Percentiles rank a stretch among this genome's conserved stretches.
phyloP scores from a whole-genome alignment of 768 basidiomycete species.

The Boletus rubescentipes region DNA sequence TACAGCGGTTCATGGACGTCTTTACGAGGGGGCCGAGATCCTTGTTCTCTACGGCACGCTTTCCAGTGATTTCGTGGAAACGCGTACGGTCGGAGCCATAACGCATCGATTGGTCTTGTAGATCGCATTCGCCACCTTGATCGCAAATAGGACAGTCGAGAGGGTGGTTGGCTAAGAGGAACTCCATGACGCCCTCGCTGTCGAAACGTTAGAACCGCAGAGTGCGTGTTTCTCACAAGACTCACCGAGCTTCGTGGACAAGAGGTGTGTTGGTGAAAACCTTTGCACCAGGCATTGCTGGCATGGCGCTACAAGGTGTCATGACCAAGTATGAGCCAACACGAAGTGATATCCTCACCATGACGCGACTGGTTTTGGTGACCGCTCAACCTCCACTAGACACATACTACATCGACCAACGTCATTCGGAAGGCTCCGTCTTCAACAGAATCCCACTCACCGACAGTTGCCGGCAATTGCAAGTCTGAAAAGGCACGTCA shows the following conservation, averaged over 20 bases:
- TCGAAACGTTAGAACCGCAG: constrained; percentile 10
- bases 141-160: constrained; percentile 99
- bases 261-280: constrained; percentile 93
- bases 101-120: constrained; percentile 99
- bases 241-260: constrained; percentile 81
- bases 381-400: constrained; percentile 94
- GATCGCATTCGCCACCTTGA: constrained; percentile 97
- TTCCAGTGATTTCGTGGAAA: constrained; percentile 98
- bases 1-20: constrained; percentile 98
- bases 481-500: constrained; percentile 48
- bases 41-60: constrained; percentile 98
- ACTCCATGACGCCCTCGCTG: constrained; percentile 99
- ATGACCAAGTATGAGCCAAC: background rate
- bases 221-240: background rate
- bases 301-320: constrained; percentile 72
- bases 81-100: constrained; percentile 97
- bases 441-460: constrained; percentile 42
- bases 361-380: constrained; percentile 93
- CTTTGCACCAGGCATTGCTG: constrained; percentile 91
- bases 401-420: constrained; percentile 71
- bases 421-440: constrained; percentile 7
- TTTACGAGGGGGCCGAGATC: constrained; percentile 97
- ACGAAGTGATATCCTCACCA: constrained; percentile 51
- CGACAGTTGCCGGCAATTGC: constrained; percentile 98
- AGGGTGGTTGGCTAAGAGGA: constrained; percentile 95